phyloP scores from a whole-genome alignment of 345 rosid genomes.

The Eucalyptus pumila region DNA sequence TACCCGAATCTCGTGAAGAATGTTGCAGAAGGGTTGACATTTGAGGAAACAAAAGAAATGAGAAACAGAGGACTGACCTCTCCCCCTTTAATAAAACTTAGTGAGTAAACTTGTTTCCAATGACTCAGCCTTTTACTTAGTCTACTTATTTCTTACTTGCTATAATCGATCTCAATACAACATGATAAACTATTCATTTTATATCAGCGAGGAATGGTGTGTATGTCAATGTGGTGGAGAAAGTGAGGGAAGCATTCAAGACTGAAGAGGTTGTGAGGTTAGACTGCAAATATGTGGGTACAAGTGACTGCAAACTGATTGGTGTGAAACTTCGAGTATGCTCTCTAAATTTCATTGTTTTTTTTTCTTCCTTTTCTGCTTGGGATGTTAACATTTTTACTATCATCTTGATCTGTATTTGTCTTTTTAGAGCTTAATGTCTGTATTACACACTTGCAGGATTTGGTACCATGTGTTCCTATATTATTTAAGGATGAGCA shows the following conservation, averaged over 20 bases:
- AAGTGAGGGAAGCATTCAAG: slow-evolving; percentile 5
- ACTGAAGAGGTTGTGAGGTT: slow-evolving; percentile 58
- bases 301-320: slow-evolving; percentile 77
- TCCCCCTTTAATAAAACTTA: slow-evolving; percentile 56
- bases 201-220: slow-evolving; percentile 89
- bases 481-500: slow-evolving; percentile 84
- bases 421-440: background rate
- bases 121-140: background rate
- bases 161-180: background rate
- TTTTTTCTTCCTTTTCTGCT: background rate
- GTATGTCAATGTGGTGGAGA: slow-evolving; percentile 67
- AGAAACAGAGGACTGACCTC: slow-evolving; percentile 51
- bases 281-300: slow-evolving; percentile 71
- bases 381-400: background rate
- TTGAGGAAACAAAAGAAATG: slow-evolving; percentile 82
- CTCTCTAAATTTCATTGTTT: background rate
- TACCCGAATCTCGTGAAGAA: slow-evolving; percentile 72
- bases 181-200: background rate
- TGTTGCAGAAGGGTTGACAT: slow-evolving; percentile 64
- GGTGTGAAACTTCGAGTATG: slow-evolving; percentile 71
- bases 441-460: background rate
- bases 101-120: slow-evolving; percentile 20
- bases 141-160: background rate
- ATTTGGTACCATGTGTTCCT: slow-evolving; percentile 76
- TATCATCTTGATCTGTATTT: background rate